Evolutionary conservation across 306 rosid genomes (phyloP).

Genomic region (Sesbania bispinosa): DNA sequence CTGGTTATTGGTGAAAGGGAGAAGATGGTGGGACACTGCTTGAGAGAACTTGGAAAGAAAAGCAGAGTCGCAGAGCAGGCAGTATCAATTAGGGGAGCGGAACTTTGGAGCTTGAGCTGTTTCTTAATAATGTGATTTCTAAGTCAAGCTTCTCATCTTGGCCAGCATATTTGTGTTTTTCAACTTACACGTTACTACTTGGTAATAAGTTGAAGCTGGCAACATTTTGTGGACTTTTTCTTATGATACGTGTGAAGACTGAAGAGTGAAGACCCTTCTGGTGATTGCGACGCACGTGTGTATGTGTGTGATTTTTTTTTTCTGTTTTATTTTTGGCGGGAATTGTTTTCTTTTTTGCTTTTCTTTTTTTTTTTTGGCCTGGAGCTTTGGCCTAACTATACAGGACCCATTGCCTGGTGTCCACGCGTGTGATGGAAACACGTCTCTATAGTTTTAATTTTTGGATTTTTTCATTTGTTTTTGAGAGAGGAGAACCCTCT

Average conservation of each 20-base stretch:
- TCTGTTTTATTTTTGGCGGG: constrained; percentile 49
- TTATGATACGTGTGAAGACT: constrained; percentile 42
- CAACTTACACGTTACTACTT: constrained; percentile 31
- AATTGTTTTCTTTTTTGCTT: constrained; percentile 24
- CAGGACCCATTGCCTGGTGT: constrained; percentile 42
- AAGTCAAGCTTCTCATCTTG: constrained; percentile 44
- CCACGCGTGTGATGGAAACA: constrained; percentile 59
- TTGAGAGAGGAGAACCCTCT: constrained; percentile 18
- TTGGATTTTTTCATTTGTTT: constrained; percentile 35
- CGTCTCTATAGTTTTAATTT: constrained; percentile 38
- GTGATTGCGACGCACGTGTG: constrained; percentile 38
- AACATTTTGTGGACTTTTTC: constrained; percentile 37
- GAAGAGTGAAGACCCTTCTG: constrained; percentile 28
- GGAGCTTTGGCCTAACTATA: constrained; percentile 49
- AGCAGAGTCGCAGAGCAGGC: constrained; percentile 5
- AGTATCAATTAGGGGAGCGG: constrained; percentile 21
- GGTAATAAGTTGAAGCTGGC: constrained; percentile 31
- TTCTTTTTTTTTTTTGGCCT: constrained; percentile 22
- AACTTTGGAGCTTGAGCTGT: constrained; percentile 41
- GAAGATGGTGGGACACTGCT: constrained; percentile 54
- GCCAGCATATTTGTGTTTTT: constrained; percentile 40
- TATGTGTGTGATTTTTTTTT: constrained; percentile 40
- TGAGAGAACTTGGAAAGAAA: constrained; percentile 21
- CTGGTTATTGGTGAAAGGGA: constrained; percentile 44
- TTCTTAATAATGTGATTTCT: constrained; percentile 16